Percentiles rank a stretch among this genome's conserved stretches.
phyloP scores from a whole-genome alignment of 768 basidiomycete genomes.

The Macrolepiota dolichaula region DNA sequence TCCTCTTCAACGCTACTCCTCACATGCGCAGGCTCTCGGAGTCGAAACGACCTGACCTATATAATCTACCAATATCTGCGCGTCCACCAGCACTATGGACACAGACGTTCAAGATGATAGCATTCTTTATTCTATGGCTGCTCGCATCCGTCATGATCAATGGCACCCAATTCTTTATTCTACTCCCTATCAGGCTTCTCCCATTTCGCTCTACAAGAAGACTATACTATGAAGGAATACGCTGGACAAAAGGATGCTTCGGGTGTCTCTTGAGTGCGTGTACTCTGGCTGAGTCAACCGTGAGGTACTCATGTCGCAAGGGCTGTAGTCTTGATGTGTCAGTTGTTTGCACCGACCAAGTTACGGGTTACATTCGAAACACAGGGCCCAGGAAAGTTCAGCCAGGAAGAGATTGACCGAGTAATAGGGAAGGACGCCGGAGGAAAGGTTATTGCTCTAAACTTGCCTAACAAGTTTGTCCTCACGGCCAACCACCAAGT shows the following conservation, averaged over 20 bases:
- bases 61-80: constrained; percentile 48
- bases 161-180: constrained; percentile 65
- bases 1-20: background rate
- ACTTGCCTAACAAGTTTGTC: constrained; percentile 76
- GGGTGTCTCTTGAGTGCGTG: constrained; percentile 68
- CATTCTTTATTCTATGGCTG: constrained; percentile 58
- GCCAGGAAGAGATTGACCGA: constrained; percentile 51
- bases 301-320: background rate
- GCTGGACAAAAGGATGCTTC: constrained; percentile 82
- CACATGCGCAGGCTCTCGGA: constrained; percentile 7
- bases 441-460: constrained; percentile 58
- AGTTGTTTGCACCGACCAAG: constrained; percentile 79
- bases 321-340: constrained; percentile 65
- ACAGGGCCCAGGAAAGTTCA: constrained; percentile 61
- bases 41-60: constrained; percentile 22
- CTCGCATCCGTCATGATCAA: constrained; percentile 68
- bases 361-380: constrained; percentile 73
- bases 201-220: constrained; percentile 54
- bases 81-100: constrained; percentile 55
- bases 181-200: constrained; percentile 63
- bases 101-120: constrained; percentile 43
- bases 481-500: constrained; percentile 95
- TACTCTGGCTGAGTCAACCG: background rate
- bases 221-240: constrained; percentile 67
- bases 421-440: constrained; percentile 53